Evolutionary conservation across 768 basidiomycete species (phyloP).

Genomic region (Termitomyces sp.): DNA sequence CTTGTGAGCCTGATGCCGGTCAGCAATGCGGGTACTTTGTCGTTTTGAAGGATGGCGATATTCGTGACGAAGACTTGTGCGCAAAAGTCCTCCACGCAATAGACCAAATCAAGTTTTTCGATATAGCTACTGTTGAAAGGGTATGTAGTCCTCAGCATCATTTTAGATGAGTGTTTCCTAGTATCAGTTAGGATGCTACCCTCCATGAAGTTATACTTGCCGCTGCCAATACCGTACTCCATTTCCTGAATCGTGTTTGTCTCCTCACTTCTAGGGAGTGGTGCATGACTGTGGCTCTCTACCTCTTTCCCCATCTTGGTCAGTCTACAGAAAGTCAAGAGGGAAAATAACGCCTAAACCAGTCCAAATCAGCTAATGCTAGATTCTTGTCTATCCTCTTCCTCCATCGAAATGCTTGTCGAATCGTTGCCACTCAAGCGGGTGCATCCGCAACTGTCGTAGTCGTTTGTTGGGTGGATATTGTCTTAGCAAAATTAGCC

Average conservation of each 20-base stretch:
- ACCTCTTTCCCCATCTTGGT: conserved; percentile 15
- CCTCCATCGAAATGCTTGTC: conserved; percentile 45
- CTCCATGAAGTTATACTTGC: conserved; percentile 14
- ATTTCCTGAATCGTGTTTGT: conserved; percentile 14
- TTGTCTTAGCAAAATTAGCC: conserved; percentile 49
- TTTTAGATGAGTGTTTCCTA: neutral
- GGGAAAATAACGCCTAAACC: conserved; percentile 1
- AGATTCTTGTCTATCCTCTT: conserved; percentile 40
- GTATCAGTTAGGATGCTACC: conserved; percentile 8
- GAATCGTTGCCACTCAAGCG: conserved; percentile 32
- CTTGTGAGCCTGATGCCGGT: neutral
- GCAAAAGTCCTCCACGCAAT: conserved; percentile 8
- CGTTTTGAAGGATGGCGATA: neutral
- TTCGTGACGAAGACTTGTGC: conserved; percentile 3
- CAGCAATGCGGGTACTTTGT: neutral
- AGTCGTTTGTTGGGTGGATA: conserved; percentile 60
- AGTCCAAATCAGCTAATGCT: conserved; percentile 19
- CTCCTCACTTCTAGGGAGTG: neutral
- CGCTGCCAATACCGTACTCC: conserved; percentile 17
- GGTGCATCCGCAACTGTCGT: conserved; percentile 16
- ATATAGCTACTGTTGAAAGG: conserved; percentile 8
- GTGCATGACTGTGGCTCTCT: neutral
- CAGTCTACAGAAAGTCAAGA: conserved; percentile 18
- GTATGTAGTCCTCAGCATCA: conserved; percentile 5
- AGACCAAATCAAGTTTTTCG: conserved; percentile 9